phyloP scores from a whole-genome alignment of 2,329 filamentous ascomycete genomes.

The Epichloe aotearoae region DNA sequence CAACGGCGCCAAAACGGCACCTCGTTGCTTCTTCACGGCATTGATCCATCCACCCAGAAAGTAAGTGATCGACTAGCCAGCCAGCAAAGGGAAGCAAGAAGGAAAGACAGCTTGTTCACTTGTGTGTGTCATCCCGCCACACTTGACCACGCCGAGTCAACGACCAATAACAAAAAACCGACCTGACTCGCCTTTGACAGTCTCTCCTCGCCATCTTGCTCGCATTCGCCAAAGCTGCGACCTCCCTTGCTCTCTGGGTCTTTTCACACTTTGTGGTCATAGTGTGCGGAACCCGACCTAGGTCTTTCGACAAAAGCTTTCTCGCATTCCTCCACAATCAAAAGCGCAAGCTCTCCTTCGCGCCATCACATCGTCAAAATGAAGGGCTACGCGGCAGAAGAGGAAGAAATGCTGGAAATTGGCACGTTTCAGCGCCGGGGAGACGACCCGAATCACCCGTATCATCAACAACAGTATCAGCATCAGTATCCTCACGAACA shows the following conservation, averaged over 20 bases:
- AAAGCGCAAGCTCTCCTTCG: background rate
- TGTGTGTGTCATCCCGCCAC: background rate
- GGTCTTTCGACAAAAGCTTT: background rate
- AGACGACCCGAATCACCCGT: background rate
- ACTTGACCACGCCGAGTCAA: background rate
- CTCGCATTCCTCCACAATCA: background rate
- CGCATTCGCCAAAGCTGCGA: background rate
- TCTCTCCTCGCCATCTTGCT: background rate
- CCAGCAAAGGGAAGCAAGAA: background rate
- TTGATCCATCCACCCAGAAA: background rate
- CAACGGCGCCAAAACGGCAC: background rate
- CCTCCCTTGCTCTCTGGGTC: background rate
- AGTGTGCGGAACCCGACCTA: background rate
- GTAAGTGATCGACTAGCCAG: no score
- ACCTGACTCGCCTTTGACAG: background rate
- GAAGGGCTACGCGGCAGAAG: conserved; percentile 18
- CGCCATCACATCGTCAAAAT: conserved; percentile 8
- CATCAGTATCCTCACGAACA: conserved; percentile 12
- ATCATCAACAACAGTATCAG: conserved; percentile 10
- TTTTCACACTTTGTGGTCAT: background rate
- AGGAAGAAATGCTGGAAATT: conserved; percentile 23
- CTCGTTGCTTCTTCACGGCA: background rate
- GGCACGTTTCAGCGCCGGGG: conserved; percentile 14
- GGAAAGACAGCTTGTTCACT: background rate
- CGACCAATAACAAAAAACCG: background rate